phyloP scores from a whole-genome alignment of 1,284 basidiomycete genomes.

The Somion occarium region DNA sequence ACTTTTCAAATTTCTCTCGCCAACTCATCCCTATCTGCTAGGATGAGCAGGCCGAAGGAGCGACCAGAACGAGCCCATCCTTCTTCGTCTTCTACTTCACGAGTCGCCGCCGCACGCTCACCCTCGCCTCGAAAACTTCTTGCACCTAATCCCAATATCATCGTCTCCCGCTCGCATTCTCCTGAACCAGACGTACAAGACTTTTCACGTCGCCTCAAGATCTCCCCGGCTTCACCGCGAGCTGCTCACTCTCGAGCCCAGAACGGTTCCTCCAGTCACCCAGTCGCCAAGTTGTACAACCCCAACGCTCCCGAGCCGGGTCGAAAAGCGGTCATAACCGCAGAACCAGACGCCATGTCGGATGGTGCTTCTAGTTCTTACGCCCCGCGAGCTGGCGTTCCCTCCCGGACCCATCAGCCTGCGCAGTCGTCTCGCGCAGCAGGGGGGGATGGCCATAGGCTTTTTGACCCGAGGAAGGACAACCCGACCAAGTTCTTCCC shows the following conservation, averaged over 20 bases:
- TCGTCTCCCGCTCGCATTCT: constrained; percentile 30
- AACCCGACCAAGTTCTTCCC: constrained; percentile 78
- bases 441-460: constrained; percentile 43
- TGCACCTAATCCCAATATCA: constrained; percentile 29
- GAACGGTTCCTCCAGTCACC: constrained; percentile 30
- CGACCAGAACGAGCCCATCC: constrained; percentile 39
- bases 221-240: constrained; percentile 44
- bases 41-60: constrained; percentile 41
- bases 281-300: constrained; percentile 57
- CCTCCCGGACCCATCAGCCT: constrained; percentile 21
- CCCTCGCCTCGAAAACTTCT: constrained; percentile 25
- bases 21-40: constrained; percentile 18
- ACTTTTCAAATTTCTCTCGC: constrained; percentile 3
- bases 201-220: constrained; percentile 64
- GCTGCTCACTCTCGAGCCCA: constrained; percentile 17
- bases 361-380: constrained; percentile 51
- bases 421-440: constrained; percentile 31
- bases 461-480: constrained; percentile 83
- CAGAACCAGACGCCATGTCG: constrained; percentile 58
- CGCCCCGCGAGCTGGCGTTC: constrained; percentile 34
- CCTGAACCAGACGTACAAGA: constrained; percentile 54
- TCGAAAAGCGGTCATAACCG: constrained; percentile 47
- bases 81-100: constrained; percentile 25
- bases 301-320: constrained; percentile 60
- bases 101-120: constrained; percentile 21